phyloP scores from a whole-genome alignment of 1,284 basidiomycete genomes.

The Paramarasmius palmivorus region DNA sequence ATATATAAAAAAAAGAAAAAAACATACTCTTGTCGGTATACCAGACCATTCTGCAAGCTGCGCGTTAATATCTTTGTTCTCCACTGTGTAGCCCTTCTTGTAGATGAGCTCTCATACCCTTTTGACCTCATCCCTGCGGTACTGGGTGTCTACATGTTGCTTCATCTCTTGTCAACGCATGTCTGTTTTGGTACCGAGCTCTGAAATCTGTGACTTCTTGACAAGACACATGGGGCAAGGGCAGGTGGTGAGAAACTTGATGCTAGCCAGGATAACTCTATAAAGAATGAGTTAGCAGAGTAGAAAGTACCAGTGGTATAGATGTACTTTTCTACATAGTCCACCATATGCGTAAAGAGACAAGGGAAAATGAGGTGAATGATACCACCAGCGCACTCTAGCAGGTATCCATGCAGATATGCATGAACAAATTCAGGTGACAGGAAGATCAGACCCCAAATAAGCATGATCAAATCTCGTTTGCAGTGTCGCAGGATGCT shows the following conservation, averaged over 20 bases:
- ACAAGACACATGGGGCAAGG: not conserved
- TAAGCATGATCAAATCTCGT: not conserved
- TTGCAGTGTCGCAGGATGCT: not conserved
- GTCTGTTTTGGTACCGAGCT: not conserved
- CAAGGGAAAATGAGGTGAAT: not conserved
- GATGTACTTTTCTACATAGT: constrained; percentile 1
- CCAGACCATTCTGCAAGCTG: too few relatives aligned
- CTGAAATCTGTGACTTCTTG: not conserved
- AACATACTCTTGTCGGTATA: too few relatives aligned
- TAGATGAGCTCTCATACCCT: not conserved
- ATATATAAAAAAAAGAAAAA: too few relatives aligned
- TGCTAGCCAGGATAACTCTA: not conserved
- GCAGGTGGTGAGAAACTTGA: not conserved
- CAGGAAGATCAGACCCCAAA: not conserved
- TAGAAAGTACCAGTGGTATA: not conserved
- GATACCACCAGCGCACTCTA: not conserved
- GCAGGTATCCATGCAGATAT: not conserved
- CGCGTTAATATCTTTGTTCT: too few relatives aligned
- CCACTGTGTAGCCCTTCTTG: not conserved
- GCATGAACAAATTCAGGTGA: not conserved
- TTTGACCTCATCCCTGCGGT: not conserved
- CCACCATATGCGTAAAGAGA: not conserved
- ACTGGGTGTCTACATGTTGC: not conserved
- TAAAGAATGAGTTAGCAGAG: not conserved
- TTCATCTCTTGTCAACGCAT: not conserved